Percentiles rank a stretch among this genome's conserved stretches.
These are phyloP conservation scores for Debaryomyces hansenii DNA, from an alignment of 805 yeast genomes.

Conservation along the genomic window DNA sequence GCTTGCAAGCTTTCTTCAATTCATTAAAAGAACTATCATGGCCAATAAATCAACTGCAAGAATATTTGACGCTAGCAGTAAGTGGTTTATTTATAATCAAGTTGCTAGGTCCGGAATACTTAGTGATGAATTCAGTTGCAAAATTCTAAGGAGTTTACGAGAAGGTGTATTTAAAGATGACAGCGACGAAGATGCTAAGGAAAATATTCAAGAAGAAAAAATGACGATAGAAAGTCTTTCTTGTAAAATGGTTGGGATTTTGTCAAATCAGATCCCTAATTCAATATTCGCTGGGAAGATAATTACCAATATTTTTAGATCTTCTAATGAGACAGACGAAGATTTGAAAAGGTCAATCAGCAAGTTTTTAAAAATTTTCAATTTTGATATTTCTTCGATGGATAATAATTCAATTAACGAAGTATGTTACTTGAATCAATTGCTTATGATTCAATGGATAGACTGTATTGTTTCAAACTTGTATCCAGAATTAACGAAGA, in stretches of 20 bases:
- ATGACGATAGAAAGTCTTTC: slow-evolving; percentile 13
- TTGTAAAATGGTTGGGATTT: slow-evolving; percentile 11
- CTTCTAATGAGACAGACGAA: slow-evolving; percentile 15
- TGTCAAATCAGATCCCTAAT: slow-evolving; percentile 3
- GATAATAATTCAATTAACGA: slow-evolving; percentile 4
- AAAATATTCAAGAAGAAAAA: background rate
- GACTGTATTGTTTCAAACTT: slow-evolving; percentile 20
- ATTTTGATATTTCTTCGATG: slow-evolving; percentile 2
- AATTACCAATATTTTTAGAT: slow-evolving; percentile 6
- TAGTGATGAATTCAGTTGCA: slow-evolving; percentile 3
- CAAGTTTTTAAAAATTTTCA: slow-evolving; percentile 16
- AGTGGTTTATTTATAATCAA: background rate
- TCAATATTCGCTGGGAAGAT: background rate
- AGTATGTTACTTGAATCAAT: slow-evolving; percentile 17
- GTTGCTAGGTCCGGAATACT: background rate
- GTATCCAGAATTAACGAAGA: slow-evolving; percentile 23
- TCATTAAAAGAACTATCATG: slow-evolving; percentile 1
- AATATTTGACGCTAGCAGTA: slow-evolving; percentile 1
- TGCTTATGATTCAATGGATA: slow-evolving; percentile 19
- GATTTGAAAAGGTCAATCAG: slow-evolving; percentile 15
- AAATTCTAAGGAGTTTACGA: slow-evolving; percentile 3
- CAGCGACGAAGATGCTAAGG: background rate
- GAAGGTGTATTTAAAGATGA: slow-evolving; percentile 4
- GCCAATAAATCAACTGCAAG: slow-evolving; percentile 1
- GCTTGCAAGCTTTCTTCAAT: slow-evolving; percentile 5